Evolutionary conservation across 2,329 filamentous ascomycete species (phyloP).

Genomic region (Scytalidium lignicola): DNA sequence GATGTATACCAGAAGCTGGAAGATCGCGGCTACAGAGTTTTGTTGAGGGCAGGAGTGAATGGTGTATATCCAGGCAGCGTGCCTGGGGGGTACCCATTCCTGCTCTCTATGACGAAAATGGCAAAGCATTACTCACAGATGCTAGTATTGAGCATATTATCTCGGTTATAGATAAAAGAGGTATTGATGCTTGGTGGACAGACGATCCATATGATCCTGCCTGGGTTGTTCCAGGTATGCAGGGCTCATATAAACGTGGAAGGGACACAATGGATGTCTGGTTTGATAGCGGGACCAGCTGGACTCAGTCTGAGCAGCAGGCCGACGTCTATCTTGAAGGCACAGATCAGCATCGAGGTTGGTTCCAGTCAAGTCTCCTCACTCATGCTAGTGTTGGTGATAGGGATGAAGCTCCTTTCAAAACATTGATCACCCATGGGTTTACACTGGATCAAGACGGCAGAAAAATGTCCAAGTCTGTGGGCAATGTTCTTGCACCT

Average conservation of each 20-base stretch:
- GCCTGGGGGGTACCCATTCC: slow-evolving; percentile 97
- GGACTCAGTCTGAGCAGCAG: slow-evolving; percentile 55
- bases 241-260: slow-evolving; percentile 63
- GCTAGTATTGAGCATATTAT: slow-evolving; percentile 83
- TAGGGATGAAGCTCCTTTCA: slow-evolving; percentile 62
- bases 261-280: slow-evolving; percentile 98
- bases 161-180: slow-evolving; percentile 66
- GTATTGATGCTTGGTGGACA: slow-evolving; percentile 93
- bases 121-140: slow-evolving; percentile 72
- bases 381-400: slow-evolving; percentile 59
- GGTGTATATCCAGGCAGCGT: slow-evolving; percentile 95
- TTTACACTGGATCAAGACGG: slow-evolving; percentile 86
- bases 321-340: slow-evolving; percentile 93
- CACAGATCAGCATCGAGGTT: slow-evolving; percentile 91
- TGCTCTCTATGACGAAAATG: slow-evolving; percentile 70
- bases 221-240: slow-evolving; percentile 68
- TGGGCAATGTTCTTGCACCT: slow-evolving; percentile 83
- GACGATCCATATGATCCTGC: slow-evolving; percentile 68
- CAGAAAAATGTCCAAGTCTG: slow-evolving; percentile 98
- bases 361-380: slow-evolving; percentile 95
- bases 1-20: slow-evolving; percentile 73
- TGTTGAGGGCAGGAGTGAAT: slow-evolving; percentile 81
- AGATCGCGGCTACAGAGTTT: slow-evolving; percentile 77
- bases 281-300: slow-evolving; percentile 97
- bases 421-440: slow-evolving; percentile 87